These are phyloP conservation scores for Penicillium simplicissimum DNA, from an alignment of 495 filamentous ascomycete species.

Conservation along the genomic window DNA sequence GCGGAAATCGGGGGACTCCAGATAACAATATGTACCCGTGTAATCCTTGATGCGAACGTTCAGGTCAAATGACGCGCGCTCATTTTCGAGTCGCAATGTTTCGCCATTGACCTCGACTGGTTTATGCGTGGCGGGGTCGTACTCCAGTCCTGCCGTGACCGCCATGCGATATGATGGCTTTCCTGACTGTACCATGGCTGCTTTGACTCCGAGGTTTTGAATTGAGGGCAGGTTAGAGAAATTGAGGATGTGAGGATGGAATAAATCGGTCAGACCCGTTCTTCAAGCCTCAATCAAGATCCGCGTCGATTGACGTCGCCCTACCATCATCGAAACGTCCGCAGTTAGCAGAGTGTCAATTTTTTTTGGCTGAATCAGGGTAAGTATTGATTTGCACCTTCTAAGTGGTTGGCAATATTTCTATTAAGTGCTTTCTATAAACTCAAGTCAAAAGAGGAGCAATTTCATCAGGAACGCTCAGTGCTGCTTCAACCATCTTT, in stretches of 20 bases:
- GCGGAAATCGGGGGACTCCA: background rate
- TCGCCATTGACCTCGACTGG: slow-evolving; percentile 70
- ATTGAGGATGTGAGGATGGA: background rate
- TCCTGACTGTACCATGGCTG: background rate
- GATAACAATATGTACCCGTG: slow-evolving; percentile 39
- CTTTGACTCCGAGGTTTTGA: background rate
- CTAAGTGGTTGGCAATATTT: background rate
- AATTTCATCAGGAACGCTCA: background rate
- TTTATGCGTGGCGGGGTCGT: slow-evolving; percentile 65
- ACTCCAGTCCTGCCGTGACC: slow-evolving; percentile 65
- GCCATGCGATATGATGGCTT: slow-evolving; percentile 37
- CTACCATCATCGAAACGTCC: background rate
- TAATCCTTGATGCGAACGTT: slow-evolving; percentile 70
- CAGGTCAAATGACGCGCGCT: slow-evolving; percentile 60
- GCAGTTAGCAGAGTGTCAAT: background rate
- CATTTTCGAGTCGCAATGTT: slow-evolving; percentile 57
- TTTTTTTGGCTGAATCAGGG: background rate
- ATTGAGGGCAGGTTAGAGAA: background rate
- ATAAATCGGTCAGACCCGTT: background rate
- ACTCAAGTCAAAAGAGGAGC: background rate
- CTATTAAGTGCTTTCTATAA: too few relatives aligned
- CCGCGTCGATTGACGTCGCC: slow-evolving; percentile 1
- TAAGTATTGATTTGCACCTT: background rate
- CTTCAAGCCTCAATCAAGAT: background rate
- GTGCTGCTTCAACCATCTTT: background rate